Evolutionary conservation across 2,329 filamentous ascomycete species (phyloP).

Genomic region (Ceratocystiopsis sp.): DNA sequence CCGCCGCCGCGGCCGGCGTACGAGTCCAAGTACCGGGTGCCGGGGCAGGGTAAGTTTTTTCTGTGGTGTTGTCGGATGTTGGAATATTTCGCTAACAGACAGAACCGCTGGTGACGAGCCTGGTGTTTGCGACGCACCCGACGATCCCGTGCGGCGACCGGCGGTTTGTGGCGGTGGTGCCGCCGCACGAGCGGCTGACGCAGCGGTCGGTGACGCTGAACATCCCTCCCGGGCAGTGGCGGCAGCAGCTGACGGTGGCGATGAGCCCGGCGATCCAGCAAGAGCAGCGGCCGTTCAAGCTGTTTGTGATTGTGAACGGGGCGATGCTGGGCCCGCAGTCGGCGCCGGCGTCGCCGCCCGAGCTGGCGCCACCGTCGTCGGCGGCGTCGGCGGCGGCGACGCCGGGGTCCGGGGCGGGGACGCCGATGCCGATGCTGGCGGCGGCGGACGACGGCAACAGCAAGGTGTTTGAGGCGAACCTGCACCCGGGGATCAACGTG

Average conservation of each 20-base stretch:
- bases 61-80: no score
- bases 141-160: conserved; percentile 39
- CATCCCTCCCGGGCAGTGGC: conserved; percentile 48
- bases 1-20: conserved; percentile 17
- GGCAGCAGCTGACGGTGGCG: conserved; percentile 52
- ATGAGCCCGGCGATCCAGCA: conserved; percentile 45
- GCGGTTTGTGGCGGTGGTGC: conserved; percentile 45
- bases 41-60: conserved; percentile 24
- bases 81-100: conserved; percentile 22
- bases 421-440: conserved; percentile 35
- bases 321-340: conserved; percentile 35
- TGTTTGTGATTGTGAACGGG: conserved; percentile 57
- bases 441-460: conserved; percentile 37
- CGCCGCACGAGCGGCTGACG: conserved; percentile 45
- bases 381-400: conserved; percentile 37
- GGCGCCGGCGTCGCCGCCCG: conserved; percentile 36
- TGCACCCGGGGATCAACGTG: conserved; percentile 58
- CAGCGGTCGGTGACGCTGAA: conserved; percentile 60
- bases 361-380: conserved; percentile 30
- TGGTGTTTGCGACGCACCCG: conserved; percentile 53
- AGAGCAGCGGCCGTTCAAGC: conserved; percentile 50
- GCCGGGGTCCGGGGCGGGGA: no score
- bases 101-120: conserved; percentile 49
- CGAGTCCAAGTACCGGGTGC: conserved; percentile 18
- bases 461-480: conserved; percentile 57